Conservation (phyloP, 352 stramenopile species). For the Phytopythium vexans region DNA sequence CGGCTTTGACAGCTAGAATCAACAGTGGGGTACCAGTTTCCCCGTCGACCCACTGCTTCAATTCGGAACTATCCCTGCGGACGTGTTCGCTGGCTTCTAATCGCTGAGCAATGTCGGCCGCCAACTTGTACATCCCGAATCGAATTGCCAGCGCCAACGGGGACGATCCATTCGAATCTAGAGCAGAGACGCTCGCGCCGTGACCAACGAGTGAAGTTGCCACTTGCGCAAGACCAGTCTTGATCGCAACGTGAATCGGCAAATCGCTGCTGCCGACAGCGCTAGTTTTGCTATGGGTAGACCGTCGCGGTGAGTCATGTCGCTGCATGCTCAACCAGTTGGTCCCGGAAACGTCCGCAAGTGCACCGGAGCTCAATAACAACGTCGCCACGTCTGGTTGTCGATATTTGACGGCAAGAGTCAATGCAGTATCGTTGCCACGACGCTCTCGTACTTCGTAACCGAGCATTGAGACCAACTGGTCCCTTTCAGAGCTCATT, state of each 20-base stretch:
- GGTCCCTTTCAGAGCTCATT: constrained; percentile 9
- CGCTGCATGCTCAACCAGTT: constrained; percentile 15
- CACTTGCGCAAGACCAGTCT: constrained; percentile 38
- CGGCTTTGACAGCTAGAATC: constrained; percentile 48
- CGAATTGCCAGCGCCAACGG: constrained; percentile 49
- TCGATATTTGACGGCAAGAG: constrained; percentile 46
- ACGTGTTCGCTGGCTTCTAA: neutral
- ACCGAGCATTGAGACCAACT: constrained; percentile 19
- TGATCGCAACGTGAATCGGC: constrained; percentile 61
- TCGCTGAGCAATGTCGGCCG: constrained; percentile 13
- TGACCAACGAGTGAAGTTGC: constrained; percentile 42
- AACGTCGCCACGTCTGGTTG: constrained; percentile 52
- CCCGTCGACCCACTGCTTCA: constrained; percentile 38
- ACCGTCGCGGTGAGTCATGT: neutral
- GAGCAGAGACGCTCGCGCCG: constrained; percentile 33
- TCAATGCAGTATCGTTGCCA: constrained; percentile 55
- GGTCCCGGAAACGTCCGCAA: constrained; percentile 17
- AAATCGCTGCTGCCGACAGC: constrained; percentile 23
- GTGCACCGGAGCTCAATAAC: constrained; percentile 37
- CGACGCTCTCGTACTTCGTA: constrained; percentile 29
- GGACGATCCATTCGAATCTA: constrained; percentile 39
- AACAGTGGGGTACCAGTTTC: constrained; percentile 41
- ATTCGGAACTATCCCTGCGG: constrained; percentile 1
- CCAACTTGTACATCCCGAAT: constrained; percentile 57
- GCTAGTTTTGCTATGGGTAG: too few relatives aligned